phyloP scores from a whole-genome alignment of 345 rosid species.

The Lenwebbia sp. region DNA sequence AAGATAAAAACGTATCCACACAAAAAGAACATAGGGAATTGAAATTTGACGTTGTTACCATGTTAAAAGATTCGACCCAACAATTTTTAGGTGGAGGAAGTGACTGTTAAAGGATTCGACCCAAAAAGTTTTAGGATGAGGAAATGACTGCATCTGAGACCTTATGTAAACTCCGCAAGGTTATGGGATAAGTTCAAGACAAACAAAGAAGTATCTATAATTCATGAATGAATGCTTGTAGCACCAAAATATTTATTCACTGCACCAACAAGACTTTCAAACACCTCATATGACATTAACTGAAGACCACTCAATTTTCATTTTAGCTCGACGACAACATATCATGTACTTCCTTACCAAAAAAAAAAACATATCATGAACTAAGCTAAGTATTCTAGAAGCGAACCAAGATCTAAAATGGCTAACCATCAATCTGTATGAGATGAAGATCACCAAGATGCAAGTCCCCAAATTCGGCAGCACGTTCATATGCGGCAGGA shows the following conservation, averaged over 20 bases:
- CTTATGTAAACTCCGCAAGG: neutral
- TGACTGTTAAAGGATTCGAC: neutral
- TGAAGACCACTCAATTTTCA: neutral
- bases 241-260: neutral
- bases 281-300: neutral
- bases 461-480: constrained; percentile 60
- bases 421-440: constrained; percentile 47
- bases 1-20: neutral
- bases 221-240: neutral
- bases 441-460: constrained; percentile 88
- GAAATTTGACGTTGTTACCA: neutral
- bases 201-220: neutral
- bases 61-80: neutral
- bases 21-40: neutral
- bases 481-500: constrained; percentile 49
- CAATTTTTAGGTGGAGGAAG: neutral
- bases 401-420: neutral
- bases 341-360: no score
- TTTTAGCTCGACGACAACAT: neutral
- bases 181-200: neutral
- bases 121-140: neutral
- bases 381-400: neutral
- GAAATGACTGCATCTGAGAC: neutral
- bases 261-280: neutral
- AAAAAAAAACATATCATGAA: neutral